Base-by-base conservation (phyloP, 2,329 filamentous ascomycete genomes). In the Paecilomyces formosus region DNA sequence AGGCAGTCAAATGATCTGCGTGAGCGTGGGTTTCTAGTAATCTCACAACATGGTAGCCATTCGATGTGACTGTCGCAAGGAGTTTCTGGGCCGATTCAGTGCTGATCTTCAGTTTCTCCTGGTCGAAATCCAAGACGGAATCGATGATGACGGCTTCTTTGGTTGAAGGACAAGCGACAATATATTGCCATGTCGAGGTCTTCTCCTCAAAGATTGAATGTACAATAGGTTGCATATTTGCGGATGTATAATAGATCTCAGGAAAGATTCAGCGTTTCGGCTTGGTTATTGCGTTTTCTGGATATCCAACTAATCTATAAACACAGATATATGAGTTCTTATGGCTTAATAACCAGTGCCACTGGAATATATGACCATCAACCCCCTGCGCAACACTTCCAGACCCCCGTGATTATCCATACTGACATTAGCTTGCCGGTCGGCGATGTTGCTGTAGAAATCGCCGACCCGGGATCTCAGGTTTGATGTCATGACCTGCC, bases 11-110 rank as follows among this genome's bases (percentile, higher is more conserved):
- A 58, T 86, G 83, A 58, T 86, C 82, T 3, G 83, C 83, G 60
- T 86, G 82, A 0, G 77, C 80, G 65, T 87, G 84, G 0, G 85
- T 87, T 63, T 87, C 84, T 2, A 87, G 74, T 8, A 87, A 79
- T 28, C 71, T 68, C 0, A 72, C 70, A 8, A 86, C 65, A 0
- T 60, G 73, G 66, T 84, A 85, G 1, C 70, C 70, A 0, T 80
- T 66, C 0, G 76, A 64, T 1, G 61, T 57, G 4, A 83, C 66
- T 0, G 79, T 28, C 0, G 71, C 63, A 0, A 87, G 70, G 0
- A 87, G 63, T 0, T 60, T 49, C 55, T 87, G 81, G 1, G 85
- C 84, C 0, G 80, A 74, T 0, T 65, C 53, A 0, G 84, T 84
- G 12, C 67, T 73, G 56, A 86, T 75, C 1, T 55, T 65, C 39